phyloP scores from a whole-genome alignment of 2,329 filamentous ascomycete genomes.

The Alternaria sp. region DNA sequence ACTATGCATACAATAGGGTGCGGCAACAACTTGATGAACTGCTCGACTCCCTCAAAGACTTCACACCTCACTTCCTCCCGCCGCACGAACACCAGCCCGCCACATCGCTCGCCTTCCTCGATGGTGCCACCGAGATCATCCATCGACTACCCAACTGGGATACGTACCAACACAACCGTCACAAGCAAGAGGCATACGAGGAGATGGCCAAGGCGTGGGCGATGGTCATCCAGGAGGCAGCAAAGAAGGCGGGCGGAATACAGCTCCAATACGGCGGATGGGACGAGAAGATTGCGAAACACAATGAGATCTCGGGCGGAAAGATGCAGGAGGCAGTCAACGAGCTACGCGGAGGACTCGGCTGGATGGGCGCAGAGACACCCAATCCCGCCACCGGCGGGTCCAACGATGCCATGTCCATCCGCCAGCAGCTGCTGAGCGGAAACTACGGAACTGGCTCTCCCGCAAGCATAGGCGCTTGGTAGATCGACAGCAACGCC shows the following conservation, averaged over 20 bases:
- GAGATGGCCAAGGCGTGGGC: conserved; percentile 95
- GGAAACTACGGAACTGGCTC: conserved; percentile 63
- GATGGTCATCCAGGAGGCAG: conserved; percentile 85
- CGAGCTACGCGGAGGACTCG: conserved; percentile 75
- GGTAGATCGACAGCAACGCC: conserved; percentile 48
- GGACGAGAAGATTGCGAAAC: conserved; percentile 85
- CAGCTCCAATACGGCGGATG: conserved; percentile 87
- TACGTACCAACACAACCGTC: conserved; percentile 82
- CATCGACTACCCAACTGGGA: conserved; percentile 92
- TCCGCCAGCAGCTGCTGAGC: conserved; percentile 58
- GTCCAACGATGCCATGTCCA: conserved; percentile 41
- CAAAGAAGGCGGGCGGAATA: conserved; percentile 89
- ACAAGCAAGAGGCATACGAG: conserved; percentile 95
- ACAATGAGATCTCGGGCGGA: conserved; percentile 85
- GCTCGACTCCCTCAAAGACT: conserved; percentile 89
- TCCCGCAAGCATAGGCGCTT: conserved; percentile 63
- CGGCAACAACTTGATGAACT: conserved; percentile 80
- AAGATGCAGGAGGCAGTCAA: conserved; percentile 80
- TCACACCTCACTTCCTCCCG: conserved; percentile 93
- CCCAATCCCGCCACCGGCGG: conserved; percentile 25
- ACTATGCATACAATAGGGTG: conserved; percentile 95
- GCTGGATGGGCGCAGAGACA: conserved; percentile 71
- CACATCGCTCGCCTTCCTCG: conserved; percentile 83
- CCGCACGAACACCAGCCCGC: conserved; percentile 86
- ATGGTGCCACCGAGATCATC: conserved; percentile 87